Base-by-base conservation (phyloP, 208 protist genomes). In the Trichomonas tenax region DNA sequence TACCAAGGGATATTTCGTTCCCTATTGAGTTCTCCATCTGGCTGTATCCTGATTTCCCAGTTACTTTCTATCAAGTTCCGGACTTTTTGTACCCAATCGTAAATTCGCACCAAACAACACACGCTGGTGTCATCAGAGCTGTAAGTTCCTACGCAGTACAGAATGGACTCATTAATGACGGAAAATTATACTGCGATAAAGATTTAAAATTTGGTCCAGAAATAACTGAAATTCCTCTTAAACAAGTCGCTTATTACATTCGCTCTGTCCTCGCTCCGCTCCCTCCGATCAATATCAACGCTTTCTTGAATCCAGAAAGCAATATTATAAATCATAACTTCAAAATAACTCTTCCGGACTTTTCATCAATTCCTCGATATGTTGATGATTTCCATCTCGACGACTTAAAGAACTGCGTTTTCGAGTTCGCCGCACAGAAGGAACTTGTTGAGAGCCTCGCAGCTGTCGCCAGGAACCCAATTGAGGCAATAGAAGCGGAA, bases 401-500 rank as follows among this genome's bases (percentile, higher is more conserved):
- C 0, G 86, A 93, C 0, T 9, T 93, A 2, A 51, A 41, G 17
- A 51, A 4, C 4, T 23, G 10, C 17, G 15, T 93, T n/a, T 11
- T 23, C 15, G 31, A 93, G 26, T 48, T 38, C 26, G 44, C 44
- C 3, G 26, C 23, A 34, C 44, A 51, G 21, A 93, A 58, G 17
- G 86, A 93, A 93, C 8, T 48, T 6, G 36, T 51, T 40, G 86
- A 93, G 38, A 34, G 41, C 2, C 40, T 93, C 44, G 17, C 44
- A 10, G 86, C 86, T 34, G 34, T 93, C 38, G 86, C 40, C 8
- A 48, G 86, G 31, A 93, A 93, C 36, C 86, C 86, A 93, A 48
- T 93, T 38, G 86, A 93, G 46, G 86, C 86, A 34, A 93, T 93
- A 4, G 86, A 93, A 51, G 86, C 86, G 0, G 86, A 93, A 51